These are phyloP conservation scores for Saccharomyces paradoxus DNA, from an alignment of 805 yeast species.

Conservation along the genomic window DNA sequence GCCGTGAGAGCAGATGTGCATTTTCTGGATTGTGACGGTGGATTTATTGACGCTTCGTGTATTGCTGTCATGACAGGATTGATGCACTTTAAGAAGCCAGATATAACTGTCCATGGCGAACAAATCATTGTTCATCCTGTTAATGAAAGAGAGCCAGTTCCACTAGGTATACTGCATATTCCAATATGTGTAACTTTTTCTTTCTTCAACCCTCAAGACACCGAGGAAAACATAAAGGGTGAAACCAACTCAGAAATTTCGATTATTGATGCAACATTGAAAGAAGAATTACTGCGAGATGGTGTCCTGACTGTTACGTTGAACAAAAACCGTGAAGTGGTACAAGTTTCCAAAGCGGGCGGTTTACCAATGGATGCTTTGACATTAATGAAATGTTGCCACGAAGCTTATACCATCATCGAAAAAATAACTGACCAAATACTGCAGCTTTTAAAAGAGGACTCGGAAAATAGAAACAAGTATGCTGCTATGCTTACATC, in stretches of 20 bases:
- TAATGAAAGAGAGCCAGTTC: conserved; percentile 79
- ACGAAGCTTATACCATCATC: conserved; percentile 56
- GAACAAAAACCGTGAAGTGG: conserved; percentile 83
- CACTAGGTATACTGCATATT: conserved; percentile 74
- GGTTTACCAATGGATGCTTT: conserved; percentile 76
- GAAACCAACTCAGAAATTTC: conserved; percentile 51
- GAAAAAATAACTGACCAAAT: conserved; percentile 58
- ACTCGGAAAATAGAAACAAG: conserved; percentile 41
- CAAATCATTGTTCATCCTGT: conserved; percentile 58
- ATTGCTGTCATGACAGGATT: conserved; percentile 84
- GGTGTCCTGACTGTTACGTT: conserved; percentile 80
- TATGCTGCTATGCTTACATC: conserved; percentile 27
- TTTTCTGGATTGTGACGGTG: conserved; percentile 85
- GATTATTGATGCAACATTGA: conserved; percentile 64
- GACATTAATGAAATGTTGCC: conserved; percentile 58
- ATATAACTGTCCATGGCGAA: conserved; percentile 62
- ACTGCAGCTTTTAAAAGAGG: conserved; percentile 44
- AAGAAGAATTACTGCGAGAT: conserved; percentile 69
- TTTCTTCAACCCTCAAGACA: conserved; percentile 62
- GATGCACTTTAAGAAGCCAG: conserved; percentile 77
- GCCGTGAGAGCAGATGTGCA: conserved; percentile 82
- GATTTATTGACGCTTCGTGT: conserved; percentile 82
- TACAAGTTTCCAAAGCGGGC: conserved; percentile 86
- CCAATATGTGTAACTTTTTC: conserved; percentile 87
- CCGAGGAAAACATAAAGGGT: conserved; percentile 65